Evolutionary conservation across 1,284 basidiomycete species (phyloP).

Genomic region (Dichomitus squalens): DNA sequence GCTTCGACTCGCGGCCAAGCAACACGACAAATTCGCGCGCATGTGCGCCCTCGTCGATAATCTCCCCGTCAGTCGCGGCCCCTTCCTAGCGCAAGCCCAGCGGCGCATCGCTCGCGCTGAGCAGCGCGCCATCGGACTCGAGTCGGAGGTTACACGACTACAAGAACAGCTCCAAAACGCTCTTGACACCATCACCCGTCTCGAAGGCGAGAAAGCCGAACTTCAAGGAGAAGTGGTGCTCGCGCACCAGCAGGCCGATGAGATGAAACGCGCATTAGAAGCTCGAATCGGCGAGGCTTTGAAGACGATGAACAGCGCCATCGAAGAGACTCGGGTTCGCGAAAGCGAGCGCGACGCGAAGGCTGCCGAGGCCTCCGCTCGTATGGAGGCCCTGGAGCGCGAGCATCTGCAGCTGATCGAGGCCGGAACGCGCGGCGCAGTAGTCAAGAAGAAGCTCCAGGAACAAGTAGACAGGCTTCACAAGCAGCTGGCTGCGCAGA

Average conservation of each 20-base stretch:
- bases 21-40: slow-evolving; percentile 11
- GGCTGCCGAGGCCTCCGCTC: background rate
- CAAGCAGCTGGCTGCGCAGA: slow-evolving; percentile 3
- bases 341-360: slow-evolving; percentile 1
- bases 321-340: background rate
- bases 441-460: slow-evolving; percentile 2
- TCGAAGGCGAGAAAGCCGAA: slow-evolving; percentile 2
- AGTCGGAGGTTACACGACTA: background rate
- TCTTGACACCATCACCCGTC: background rate
- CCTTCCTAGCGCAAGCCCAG: slow-evolving; percentile 2
- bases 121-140: background rate
- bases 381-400: slow-evolving; percentile 1
- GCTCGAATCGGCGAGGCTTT: background rate
- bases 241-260: background rate
- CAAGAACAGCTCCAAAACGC: slow-evolving; percentile 6
- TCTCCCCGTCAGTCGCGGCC: background rate
- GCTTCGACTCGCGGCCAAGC: slow-evolving; percentile 2
- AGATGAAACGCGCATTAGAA: background rate
- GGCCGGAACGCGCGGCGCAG: background rate
- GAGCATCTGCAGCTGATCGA: slow-evolving; percentile 1
- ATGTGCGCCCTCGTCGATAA: slow-evolving; percentile 12
- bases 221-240: background rate
- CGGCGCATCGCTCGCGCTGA: background rate
- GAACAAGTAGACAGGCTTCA: background rate
- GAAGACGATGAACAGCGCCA: background rate